These are phyloP conservation scores for Leishmania mexicana DNA, from an alignment of 208 protist genomes.

Conservation along the genomic window DNA sequence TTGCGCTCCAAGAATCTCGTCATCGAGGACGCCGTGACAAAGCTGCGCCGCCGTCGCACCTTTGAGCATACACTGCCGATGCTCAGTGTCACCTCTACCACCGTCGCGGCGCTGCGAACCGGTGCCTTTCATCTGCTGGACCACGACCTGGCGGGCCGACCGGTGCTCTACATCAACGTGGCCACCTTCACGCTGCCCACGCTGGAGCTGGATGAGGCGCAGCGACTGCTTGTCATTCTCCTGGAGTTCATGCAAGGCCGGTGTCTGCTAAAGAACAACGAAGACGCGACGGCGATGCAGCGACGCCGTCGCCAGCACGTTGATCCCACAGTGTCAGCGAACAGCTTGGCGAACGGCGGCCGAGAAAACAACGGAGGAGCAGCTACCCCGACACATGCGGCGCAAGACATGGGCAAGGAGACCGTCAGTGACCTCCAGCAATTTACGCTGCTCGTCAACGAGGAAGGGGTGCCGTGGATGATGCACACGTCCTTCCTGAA, in stretches of 20 bases:
- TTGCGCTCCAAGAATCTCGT: conserved; percentile 49
- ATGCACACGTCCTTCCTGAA: conserved; percentile 41
- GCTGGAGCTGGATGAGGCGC: conserved; percentile 51
- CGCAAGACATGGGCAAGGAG: conserved; percentile 18
- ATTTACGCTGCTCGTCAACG: conserved; percentile 70
- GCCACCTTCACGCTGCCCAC: conserved; percentile 33
- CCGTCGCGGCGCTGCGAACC: conserved; percentile 52
- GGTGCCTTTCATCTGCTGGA: conserved; percentile 57
- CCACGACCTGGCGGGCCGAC: conserved; percentile 37
- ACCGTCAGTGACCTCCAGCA: conserved; percentile 38
- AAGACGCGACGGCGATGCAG: conserved; percentile 23
- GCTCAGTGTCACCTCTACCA: conserved; percentile 56
- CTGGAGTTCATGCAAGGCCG: conserved; percentile 78
- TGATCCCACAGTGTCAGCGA: background rate
- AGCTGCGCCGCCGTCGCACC: conserved; percentile 58
- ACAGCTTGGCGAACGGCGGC: background rate
- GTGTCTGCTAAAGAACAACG: conserved; percentile 38
- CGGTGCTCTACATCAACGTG: conserved; percentile 63
- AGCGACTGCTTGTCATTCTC: conserved; percentile 62
- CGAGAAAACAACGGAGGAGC: background rate
- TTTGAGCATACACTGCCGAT: conserved; percentile 62
- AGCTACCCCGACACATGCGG: background rate
- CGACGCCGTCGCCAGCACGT: conserved; percentile 1
- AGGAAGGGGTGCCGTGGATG: conserved; percentile 47
- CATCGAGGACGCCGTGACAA: conserved; percentile 48